Percentiles rank a stretch among this genome's conserved stretches.
Conservation (phyloP, 352 stramenopile species). For the Pythium diclinum region DNA sequence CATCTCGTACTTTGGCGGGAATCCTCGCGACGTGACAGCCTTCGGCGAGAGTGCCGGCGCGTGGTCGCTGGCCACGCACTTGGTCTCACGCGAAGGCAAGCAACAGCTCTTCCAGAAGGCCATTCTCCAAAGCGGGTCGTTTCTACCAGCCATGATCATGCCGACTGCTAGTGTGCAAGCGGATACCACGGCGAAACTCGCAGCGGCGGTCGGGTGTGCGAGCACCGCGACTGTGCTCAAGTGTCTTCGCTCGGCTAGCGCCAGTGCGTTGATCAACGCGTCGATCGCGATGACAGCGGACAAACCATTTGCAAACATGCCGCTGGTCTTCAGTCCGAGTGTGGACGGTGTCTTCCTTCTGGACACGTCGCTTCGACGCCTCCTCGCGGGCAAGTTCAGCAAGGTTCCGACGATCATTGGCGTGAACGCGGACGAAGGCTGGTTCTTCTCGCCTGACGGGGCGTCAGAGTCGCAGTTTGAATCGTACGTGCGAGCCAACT, state of each 20-base stretch:
- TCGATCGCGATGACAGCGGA: no score
- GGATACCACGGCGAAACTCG: no score
- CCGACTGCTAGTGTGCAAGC: no score
- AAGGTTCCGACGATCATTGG: slow-evolving; percentile 12
- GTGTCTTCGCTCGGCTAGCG: no score
- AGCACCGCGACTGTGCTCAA: neutral
- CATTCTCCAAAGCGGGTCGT: slow-evolving; percentile 17
- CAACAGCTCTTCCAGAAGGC: slow-evolving; percentile 19
- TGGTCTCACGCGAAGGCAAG: slow-evolving; percentile 17
- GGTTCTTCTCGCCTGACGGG: neutral
- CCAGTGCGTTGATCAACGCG: no score
- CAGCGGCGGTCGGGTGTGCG: neutral
- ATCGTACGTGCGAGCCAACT: neutral
- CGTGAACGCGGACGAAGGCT: slow-evolving; percentile 22
- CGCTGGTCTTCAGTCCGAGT: slow-evolving; percentile 1
- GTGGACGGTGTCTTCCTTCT: slow-evolving; percentile 12
- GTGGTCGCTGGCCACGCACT: slow-evolving; percentile 6
- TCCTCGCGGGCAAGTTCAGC: slow-evolving; percentile 7
- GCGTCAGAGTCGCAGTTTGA: neutral
- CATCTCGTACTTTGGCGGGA: slow-evolving; percentile 38
- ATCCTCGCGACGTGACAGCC: slow-evolving; percentile 36
- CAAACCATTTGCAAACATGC: neutral
- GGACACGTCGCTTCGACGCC: neutral
- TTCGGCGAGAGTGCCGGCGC: slow-evolving; percentile 24
- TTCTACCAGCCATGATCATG: neutral